A percentile compares a stretch with the other conserved stretches of the same genome.
Evolutionary conservation across 495 filamentous ascomycete genomes (phyloP).

Genomic region (Penicillium lividum): DNA sequence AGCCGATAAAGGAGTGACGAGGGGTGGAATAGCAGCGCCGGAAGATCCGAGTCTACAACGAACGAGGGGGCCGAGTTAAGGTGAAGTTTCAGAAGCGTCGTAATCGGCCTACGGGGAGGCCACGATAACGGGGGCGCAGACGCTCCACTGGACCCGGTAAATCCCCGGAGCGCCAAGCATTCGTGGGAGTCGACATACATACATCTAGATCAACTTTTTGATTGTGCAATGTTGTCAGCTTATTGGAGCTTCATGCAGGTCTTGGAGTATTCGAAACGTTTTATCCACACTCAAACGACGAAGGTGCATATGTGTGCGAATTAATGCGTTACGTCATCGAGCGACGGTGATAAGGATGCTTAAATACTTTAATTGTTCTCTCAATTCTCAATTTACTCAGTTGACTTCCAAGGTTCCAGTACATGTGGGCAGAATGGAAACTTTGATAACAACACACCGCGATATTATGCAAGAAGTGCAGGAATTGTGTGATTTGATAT

Average conservation of each 20-base stretch:
- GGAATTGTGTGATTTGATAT: conserved; percentile 5
- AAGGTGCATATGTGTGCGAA: too few species aligned
- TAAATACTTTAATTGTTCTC: too few species aligned
- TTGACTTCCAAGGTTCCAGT: too few species aligned
- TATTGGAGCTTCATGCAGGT: too few species aligned
- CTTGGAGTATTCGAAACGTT: too few species aligned
- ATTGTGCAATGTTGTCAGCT: too few species aligned
- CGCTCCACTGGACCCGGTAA: conserved; percentile 19
- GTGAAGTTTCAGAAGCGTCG: conserved; percentile 23
- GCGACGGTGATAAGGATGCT: too few species aligned
- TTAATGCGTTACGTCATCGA: too few species aligned
- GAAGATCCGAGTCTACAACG: conserved; percentile 2
- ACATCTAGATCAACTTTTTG: background rate
- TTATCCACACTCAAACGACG: too few species aligned
- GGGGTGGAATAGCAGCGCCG: background rate
- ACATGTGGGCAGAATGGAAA: too few species aligned
- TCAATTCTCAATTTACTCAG: too few species aligned
- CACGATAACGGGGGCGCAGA: conserved; percentile 18
- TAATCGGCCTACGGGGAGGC: conserved; percentile 25
- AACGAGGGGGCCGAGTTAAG: conserved; percentile 5
- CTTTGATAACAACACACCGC: background rate
- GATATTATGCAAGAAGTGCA: background rate
- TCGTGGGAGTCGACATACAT: background rate
- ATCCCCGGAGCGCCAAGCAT: conserved; percentile 18
- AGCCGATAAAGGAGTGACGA: conserved; percentile 16